Conservation (phyloP, 495 filamentous ascomycete genomes). For the Annulohypoxylon moriforme region DNA sequence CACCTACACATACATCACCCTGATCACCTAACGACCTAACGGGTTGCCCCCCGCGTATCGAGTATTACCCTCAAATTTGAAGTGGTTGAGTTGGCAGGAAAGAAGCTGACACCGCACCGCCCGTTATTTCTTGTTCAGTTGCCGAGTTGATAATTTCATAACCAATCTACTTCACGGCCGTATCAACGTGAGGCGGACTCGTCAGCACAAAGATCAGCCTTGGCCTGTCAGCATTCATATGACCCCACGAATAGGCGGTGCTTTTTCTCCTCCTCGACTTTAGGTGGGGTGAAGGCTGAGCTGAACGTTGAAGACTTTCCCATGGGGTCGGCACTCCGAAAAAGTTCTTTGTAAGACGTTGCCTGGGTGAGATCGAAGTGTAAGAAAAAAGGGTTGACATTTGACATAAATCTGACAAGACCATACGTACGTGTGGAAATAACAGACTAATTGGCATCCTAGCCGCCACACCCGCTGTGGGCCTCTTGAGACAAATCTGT, state of each 20-base stretch:
- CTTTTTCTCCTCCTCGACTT: conserved; percentile 2
- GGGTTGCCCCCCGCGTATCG: conserved; percentile 11
- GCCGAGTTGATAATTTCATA: conserved; percentile 13
- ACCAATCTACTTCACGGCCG: conserved; percentile 28
- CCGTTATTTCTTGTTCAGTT: conserved; percentile 15
- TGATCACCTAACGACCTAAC: not conserved
- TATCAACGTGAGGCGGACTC: conserved; percentile 42
- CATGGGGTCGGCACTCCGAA: conserved; percentile 41
- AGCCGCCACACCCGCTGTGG: conserved; percentile 37
- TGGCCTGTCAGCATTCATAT: conserved; percentile 41
- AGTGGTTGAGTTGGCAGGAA: conserved; percentile 16
- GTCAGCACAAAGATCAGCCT: conserved; percentile 37
- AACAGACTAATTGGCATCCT: conserved; percentile 31
- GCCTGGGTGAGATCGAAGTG: conserved; percentile 25
- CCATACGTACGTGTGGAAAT: conserved; percentile 14
- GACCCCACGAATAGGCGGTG: conserved; percentile 39
- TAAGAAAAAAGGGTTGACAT: conserved; percentile 20
- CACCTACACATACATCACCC: not conserved
- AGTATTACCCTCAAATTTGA: conserved; percentile 36
- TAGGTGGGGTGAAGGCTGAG: conserved; percentile 41
- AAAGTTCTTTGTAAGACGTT: conserved; percentile 34
- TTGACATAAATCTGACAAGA: conserved; percentile 20
- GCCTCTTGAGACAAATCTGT: conserved; percentile 14
- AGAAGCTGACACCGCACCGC: conserved; percentile 33
- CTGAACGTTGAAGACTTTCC: conserved; percentile 36